phyloP scores from a whole-genome alignment of 805 yeast genomes.

The Yamadazyma phyllophila region DNA sequence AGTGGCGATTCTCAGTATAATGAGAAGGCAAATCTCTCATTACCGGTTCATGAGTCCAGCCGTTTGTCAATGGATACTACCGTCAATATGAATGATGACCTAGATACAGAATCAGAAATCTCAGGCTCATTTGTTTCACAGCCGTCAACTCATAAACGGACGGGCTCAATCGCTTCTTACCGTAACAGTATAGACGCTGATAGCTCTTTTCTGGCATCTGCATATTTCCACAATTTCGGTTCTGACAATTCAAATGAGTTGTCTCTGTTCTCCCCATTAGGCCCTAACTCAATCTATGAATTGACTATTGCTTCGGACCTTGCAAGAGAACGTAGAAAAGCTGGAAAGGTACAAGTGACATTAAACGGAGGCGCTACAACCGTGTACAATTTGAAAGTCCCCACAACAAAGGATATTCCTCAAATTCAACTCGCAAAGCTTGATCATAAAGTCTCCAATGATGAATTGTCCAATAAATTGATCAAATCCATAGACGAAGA shows the following conservation, averaged over 20 bases:
- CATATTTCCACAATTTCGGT: slow-evolving; percentile 21
- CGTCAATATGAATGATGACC: slow-evolving; percentile 32
- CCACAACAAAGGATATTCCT: slow-evolving; percentile 83
- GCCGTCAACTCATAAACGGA: slow-evolving; percentile 1
- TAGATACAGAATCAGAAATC: slow-evolving; percentile 18
- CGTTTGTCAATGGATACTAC: slow-evolving; percentile 13
- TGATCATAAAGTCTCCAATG: slow-evolving; percentile 21
- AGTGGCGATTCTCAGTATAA: background rate
- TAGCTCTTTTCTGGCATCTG: slow-evolving; percentile 27
- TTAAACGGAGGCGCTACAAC: slow-evolving; percentile 45
- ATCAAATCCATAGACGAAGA: slow-evolving; percentile 22
- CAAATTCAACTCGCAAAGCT: slow-evolving; percentile 56
- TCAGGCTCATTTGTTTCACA: slow-evolving; percentile 14
- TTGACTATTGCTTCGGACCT: slow-evolving; percentile 60
- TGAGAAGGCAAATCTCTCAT: slow-evolving; percentile 1
- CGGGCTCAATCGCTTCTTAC: slow-evolving; percentile 15
- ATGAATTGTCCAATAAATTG: slow-evolving; percentile 20
- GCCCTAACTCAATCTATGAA: slow-evolving; percentile 76
- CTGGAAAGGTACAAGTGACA: slow-evolving; percentile 32
- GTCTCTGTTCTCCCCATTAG: slow-evolving; percentile 49
- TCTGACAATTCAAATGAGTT: slow-evolving; percentile 3
- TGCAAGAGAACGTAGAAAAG: slow-evolving; percentile 35
- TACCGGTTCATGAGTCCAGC: slow-evolving; percentile 6
- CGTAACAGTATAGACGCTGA: slow-evolving; percentile 34
- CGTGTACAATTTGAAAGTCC: slow-evolving; percentile 50